Conservation (phyloP, 805 yeast species). For the Candida schatavii region DNA sequence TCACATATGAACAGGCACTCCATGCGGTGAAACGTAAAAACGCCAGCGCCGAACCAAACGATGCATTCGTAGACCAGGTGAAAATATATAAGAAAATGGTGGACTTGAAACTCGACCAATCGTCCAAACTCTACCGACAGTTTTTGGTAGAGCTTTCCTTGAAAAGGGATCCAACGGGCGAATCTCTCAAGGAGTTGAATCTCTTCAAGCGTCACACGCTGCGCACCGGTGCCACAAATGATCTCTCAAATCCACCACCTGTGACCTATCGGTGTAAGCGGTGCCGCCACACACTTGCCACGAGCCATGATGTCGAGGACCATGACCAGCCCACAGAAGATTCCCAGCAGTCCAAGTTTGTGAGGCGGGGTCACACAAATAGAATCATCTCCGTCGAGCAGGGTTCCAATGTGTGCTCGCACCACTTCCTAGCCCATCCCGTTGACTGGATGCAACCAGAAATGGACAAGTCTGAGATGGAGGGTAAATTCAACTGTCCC, state of each 20-base stretch:
- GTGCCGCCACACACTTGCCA: constrained; percentile 73
- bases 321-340: constrained; percentile 68
- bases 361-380: constrained; percentile 59
- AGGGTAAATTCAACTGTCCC: constrained; percentile 85
- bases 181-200: constrained; percentile 23
- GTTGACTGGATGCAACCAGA: constrained; percentile 88
- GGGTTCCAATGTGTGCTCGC: constrained; percentile 69
- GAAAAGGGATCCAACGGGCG: constrained; percentile 41
- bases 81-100: constrained; percentile 48
- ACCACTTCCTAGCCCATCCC: constrained; percentile 78
- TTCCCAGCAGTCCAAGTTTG: constrained; percentile 64
- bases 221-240: background rate
- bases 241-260: constrained; percentile 6
- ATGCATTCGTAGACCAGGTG: constrained; percentile 71
- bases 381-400: constrained; percentile 56
- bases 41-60: constrained; percentile 64
- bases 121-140: constrained; percentile 22
- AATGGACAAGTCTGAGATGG: constrained; percentile 68
- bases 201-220: constrained; percentile 3
- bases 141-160: constrained; percentile 24
- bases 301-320: constrained; percentile 54
- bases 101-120: constrained; percentile 21
- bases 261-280: constrained; percentile 58
- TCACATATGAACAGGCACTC: constrained; percentile 59
- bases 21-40: constrained; percentile 73